Evolutionary conservation across 495 filamentous ascomycete genomes (phyloP).

Genomic region (Jackrogersella multiformis): DNA sequence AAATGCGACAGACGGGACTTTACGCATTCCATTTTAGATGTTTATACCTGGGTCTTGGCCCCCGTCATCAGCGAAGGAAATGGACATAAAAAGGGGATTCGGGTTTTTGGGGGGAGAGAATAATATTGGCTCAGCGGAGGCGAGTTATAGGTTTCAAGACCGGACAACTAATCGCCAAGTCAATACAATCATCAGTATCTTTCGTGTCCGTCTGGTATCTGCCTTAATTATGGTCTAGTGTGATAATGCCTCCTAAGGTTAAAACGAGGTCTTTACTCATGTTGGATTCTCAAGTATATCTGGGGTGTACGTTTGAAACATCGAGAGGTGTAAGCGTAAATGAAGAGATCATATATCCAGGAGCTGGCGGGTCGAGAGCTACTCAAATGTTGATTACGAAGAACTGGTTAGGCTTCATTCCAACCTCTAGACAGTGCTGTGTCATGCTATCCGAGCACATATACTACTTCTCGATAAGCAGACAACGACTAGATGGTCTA

Average conservation of each 20-base stretch:
- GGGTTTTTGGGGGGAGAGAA: neutral
- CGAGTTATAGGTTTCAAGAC: constrained; percentile 7
- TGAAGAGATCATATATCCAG: no score
- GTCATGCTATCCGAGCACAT: no score
- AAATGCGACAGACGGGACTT: constrained; percentile 20
- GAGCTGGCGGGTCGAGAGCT: no score
- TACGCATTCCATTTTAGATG: constrained; percentile 26
- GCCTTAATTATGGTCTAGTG: neutral
- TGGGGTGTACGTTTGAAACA: no score
- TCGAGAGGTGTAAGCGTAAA: no score
- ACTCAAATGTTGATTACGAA: neutral
- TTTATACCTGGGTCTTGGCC: constrained; percentile 33
- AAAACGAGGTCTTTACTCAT: neutral
- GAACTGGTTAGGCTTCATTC: no score
- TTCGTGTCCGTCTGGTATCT: neutral
- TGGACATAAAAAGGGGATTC: neutral
- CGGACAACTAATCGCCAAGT: constrained; percentile 28
- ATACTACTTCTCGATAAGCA: no score
- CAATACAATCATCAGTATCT: constrained; percentile 29
- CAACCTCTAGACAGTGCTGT: no score
- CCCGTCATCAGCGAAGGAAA: constrained; percentile 11
- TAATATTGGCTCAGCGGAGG: constrained; percentile 14
- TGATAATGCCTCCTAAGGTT: neutral
- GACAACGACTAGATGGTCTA: no score
- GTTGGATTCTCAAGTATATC: no score